Percentiles rank a stretch among this genome's conserved stretches.
phyloP scores from a whole-genome alignment of 2,329 filamentous ascomycete genomes.

The Sclerotinia subarctica region DNA sequence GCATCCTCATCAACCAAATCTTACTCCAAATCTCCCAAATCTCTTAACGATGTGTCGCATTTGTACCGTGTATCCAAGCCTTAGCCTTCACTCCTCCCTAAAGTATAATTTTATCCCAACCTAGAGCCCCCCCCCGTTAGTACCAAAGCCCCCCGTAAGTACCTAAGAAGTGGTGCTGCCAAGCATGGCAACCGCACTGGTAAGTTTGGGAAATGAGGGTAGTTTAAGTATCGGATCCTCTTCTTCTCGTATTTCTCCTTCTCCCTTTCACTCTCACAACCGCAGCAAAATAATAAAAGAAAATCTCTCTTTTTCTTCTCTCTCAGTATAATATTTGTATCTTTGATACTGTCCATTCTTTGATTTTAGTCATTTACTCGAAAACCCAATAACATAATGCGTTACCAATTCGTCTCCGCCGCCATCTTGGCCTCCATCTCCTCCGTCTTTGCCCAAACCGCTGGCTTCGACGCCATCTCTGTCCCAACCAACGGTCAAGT shows the following conservation, averaged over 20 bases:
- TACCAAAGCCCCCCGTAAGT: conserved; percentile 6
- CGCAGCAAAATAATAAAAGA: conserved; percentile 10
- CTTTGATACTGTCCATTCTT: conserved; percentile 36
- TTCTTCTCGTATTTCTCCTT: background rate
- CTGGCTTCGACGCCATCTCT: conserved; percentile 55
- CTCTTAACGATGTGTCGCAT: background rate
- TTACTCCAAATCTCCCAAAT: conserved; percentile 2
- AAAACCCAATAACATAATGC: conserved; percentile 30
- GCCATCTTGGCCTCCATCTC: conserved; percentile 33
- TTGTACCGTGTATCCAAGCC: background rate
- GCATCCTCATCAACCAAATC: conserved; percentile 1
- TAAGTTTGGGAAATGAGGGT: conserved; percentile 4
- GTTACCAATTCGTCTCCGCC: conserved; percentile 32
- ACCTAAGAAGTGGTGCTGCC: conserved; percentile 12
- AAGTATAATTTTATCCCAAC: conserved; percentile 13
- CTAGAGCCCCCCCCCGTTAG: too few relatives aligned
- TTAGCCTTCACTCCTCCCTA: background rate
- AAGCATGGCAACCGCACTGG: conserved; percentile 9
- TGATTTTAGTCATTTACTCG: conserved; percentile 21
- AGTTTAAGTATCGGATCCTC: conserved; percentile 3
- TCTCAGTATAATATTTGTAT: conserved; percentile 26
- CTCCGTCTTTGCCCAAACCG: conserved; percentile 48
- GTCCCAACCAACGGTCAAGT: conserved; percentile 46
- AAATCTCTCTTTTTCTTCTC: background rate
- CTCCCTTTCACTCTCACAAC: background rate